Conservation (phyloP, 1,284 basidiomycete genomes). For the Clitocybe nebularis region DNA sequence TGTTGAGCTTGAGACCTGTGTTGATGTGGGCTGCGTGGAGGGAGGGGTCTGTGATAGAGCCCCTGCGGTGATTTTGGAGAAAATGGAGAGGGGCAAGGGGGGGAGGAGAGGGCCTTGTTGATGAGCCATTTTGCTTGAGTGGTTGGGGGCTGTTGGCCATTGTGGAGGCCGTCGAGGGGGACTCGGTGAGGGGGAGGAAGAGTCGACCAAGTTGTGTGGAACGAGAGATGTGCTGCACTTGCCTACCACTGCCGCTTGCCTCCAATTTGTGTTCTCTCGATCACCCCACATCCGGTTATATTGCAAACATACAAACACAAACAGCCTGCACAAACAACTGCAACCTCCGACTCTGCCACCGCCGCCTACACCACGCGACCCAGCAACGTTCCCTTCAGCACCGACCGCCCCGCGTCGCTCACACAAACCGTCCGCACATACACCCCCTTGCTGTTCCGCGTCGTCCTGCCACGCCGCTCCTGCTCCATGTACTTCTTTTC, state of each 20-base stretch:
- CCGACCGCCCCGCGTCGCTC: constrained; percentile 10
- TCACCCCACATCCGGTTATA: constrained; percentile 35
- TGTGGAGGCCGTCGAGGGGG: constrained; percentile 1
- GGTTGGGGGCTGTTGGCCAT: background rate
- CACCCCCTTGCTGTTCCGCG: constrained; percentile 49
- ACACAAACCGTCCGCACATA: constrained; percentile 20
- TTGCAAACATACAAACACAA: no score
- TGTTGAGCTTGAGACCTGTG: constrained; percentile 28
- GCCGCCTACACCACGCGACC: constrained; percentile 8
- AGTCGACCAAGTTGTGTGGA: no score
- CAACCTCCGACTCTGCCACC: constrained; percentile 25
- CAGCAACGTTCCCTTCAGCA: constrained; percentile 12
- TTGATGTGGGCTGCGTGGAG: constrained; percentile 53
- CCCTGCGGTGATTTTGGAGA: constrained; percentile 72
- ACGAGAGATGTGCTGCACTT: no score
- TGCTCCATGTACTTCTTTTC: constrained; percentile 25
- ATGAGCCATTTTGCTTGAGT: constrained; percentile 15
- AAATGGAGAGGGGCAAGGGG: constrained; percentile 69
- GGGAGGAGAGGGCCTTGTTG: constrained; percentile 29
- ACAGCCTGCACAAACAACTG: no score
- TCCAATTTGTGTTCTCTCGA: no score
- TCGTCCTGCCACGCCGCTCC: constrained; percentile 37
- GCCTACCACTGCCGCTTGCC: no score
- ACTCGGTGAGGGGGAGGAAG: background rate
- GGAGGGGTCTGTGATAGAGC: constrained; percentile 77